Base-by-base conservation (phyloP, 2,329 filamentous ascomycete species). In the Lachnellula suecica region DNA sequence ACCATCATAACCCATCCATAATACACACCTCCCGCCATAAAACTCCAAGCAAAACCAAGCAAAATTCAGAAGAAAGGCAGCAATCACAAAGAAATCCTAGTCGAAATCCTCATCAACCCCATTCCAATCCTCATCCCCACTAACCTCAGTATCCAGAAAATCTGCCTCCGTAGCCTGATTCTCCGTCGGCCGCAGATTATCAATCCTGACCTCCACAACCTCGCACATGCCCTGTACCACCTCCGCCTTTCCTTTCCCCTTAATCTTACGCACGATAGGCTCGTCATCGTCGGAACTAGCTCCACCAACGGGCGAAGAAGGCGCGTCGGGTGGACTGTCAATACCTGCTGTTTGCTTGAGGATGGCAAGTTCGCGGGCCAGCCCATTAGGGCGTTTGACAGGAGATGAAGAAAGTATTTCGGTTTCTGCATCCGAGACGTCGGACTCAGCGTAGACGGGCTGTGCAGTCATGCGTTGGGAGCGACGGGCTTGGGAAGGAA, bases 171-270 rank as follows among this genome's bases (percentile, higher is more conserved):
- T 79, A 58, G 79, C 89, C 55, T 87, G 83, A 22, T 79, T 72
- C 70, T 91, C 88, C 2, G 78, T 77, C 4, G 85, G 84, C 54
- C 89, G 85, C 64, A 89, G 81, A 66, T 92, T 92, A 68, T 92
- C 89, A 59, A 92, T 85, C 41, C 82, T 74, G 40, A 92, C 79
- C 54, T 88, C 81, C 17, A 92, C 87, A 5, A 83, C 76, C 37
- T 84, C 78, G 63, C 88, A 93, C 59, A 86, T 76, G 1, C 87
- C 87, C 55, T 92, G 88, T 23, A 86, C 70, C 52, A 77, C 27
- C 23, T 73, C 69, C 13, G 69, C 68, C 41, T 68, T 68, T 23
- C 67, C 66, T n/a, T 73, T 71, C 13, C 60, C 63, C 27, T 65
- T 63, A 4, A 25, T 45, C 23, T 57, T 58, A 5, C 0, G 5